These are phyloP conservation scores for Euphorbia schlechtendalii DNA, from an alignment of 441 rosid species.

Conservation along the genomic window DNA sequence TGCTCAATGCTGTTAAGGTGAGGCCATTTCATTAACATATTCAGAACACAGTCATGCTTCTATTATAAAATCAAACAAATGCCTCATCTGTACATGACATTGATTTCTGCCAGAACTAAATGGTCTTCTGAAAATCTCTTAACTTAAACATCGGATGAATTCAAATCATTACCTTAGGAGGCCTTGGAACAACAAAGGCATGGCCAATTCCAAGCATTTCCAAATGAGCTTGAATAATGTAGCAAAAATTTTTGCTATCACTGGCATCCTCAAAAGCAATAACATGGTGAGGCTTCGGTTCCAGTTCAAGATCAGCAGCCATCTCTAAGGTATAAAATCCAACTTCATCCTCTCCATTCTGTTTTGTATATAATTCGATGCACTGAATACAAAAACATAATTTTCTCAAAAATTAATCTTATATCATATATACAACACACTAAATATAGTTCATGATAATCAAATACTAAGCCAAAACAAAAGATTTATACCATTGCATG, in stretches of 20 bases:
- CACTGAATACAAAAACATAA: slow-evolving; percentile 39
- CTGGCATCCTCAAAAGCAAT: slow-evolving; percentile 74
- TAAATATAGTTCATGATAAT: no score
- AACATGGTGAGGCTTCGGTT: slow-evolving; percentile 77
- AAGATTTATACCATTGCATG: background rate
- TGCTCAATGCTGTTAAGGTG: background rate
- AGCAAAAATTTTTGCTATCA: slow-evolving; percentile 69
- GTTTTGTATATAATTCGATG: slow-evolving; percentile 63
- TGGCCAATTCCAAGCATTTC: slow-evolving; percentile 70
- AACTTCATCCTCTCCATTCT: slow-evolving; percentile 51
- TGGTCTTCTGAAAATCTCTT: background rate
- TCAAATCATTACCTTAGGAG: slow-evolving; percentile 58
- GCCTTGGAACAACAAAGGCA: slow-evolving; percentile 76
- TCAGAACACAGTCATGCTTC: background rate
- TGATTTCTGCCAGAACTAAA: slow-evolving; percentile 2
- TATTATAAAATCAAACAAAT: slow-evolving; percentile 2
- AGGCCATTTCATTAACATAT: background rate
- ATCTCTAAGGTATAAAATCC: slow-evolving; percentile 90
- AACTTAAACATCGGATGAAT: background rate
- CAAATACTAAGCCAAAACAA: background rate
- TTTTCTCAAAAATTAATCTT: slow-evolving; percentile 6
- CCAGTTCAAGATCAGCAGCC: slow-evolving; percentile 86
- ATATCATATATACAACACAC: background rate
- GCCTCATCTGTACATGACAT: background rate
- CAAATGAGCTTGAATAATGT: slow-evolving; percentile 77